Percentiles rank a stretch among this genome's conserved stretches.
Evolutionary conservation across 1,284 basidiomycete genomes (phyloP).

Genomic region (Fomitopsis betulina): DNA sequence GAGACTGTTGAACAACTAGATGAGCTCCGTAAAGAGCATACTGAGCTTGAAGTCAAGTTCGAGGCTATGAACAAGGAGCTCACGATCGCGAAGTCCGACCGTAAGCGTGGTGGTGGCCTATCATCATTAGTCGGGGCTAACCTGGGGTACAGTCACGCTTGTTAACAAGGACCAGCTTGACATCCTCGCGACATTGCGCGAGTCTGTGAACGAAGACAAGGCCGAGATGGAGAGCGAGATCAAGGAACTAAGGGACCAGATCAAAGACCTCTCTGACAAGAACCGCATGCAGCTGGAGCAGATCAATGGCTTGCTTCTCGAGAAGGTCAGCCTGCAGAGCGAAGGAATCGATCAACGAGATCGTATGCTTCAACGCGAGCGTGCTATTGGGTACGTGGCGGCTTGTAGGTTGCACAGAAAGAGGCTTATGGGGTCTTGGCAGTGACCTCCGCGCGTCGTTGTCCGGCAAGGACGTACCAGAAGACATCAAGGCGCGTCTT

Average conservation of each 20-base stretch:
- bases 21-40: constrained; percentile 58
- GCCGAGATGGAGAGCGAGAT: constrained; percentile 68
- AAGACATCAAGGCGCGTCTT: constrained; percentile 77
- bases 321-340: constrained; percentile 88
- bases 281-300: constrained; percentile 91
- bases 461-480: constrained; percentile 71
- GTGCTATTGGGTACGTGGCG: constrained; percentile 64
- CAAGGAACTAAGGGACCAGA: constrained; percentile 58
- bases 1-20: constrained; percentile 87
- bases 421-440: constrained; percentile 1
- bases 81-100: constrained; percentile 81
- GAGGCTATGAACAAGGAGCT: constrained; percentile 68
- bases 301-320: constrained; percentile 80
- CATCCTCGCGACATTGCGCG: constrained; percentile 77
- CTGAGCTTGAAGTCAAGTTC: constrained; percentile 70
- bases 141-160: constrained; percentile 53
- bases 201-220: constrained; percentile 88
- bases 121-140: background rate
- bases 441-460: constrained; percentile 74
- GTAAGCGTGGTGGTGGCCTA: constrained; percentile 43
- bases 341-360: constrained; percentile 85
- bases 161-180: constrained; percentile 85
- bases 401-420: constrained; percentile 4
- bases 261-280: constrained; percentile 76
- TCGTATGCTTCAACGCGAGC: constrained; percentile 75